Conservation (phyloP, 371 early-diverging fungal genomes). For the Zychaea mexicana region DNA sequence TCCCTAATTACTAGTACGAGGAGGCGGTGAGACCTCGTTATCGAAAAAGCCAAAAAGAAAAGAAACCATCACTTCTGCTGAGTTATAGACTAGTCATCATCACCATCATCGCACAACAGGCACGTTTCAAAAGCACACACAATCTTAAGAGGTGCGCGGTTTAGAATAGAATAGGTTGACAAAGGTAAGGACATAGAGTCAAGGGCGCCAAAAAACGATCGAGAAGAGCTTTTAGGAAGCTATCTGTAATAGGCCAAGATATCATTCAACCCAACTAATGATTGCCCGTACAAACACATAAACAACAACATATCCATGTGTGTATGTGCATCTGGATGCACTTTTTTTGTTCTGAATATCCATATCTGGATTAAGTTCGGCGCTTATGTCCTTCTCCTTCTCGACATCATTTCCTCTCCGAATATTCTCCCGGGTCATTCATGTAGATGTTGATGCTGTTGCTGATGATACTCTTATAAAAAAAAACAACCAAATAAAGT, state of each 20-base stretch:
- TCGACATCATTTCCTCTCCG: not conserved
- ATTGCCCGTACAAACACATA: too few species aligned
- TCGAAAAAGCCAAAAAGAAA: not conserved
- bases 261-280: not conserved
- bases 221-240: not conserved
- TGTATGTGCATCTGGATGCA: not conserved
- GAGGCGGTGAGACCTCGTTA: too few species aligned
- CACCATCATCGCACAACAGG: not conserved
- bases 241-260: not conserved
- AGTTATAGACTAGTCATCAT: not conserved
- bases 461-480: not conserved
- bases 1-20: too few species aligned
- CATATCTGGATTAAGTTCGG: conserved; percentile 5
- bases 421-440: not conserved
- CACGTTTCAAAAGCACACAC: not conserved
- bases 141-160: not conserved
- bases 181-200: not conserved
- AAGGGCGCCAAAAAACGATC: not conserved
- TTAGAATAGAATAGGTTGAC: not conserved
- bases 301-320: not conserved
- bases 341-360: conserved; percentile 2
- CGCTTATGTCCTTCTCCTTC: not conserved
- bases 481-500: too few species aligned
- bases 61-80: not conserved
- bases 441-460: not conserved